Base-by-base conservation (phyloP, 1,284 basidiomycete species). In the Spongispora temasekensis region DNA sequence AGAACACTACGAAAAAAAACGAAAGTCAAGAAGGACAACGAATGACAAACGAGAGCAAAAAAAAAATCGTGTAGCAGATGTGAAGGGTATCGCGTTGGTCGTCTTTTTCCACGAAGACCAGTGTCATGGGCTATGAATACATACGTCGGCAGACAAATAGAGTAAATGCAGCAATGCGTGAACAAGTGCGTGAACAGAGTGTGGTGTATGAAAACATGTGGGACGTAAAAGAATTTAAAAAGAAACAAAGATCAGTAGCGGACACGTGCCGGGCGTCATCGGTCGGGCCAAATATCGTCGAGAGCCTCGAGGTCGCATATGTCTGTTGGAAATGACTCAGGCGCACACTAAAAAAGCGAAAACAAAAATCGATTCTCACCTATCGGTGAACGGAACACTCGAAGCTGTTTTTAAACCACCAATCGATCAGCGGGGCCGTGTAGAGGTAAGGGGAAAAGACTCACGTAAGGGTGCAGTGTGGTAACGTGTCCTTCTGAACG, bases 391-490 rank as follows among this genome's bases (percentile, higher is more conserved):
- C 64, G 68, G 50, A 73, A 73, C 28, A 65, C 60, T 17, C 73
- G 71, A 62, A 73, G 57, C 71, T 53, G 10, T 75, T 46, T 40
- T 13, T 34, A 56, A 53, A 27, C 21, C 31, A 19, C 21, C 46
- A 46, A 31, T 55, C 34, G 53, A 61, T 71, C 56, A 73, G 61
- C 23, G 21, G 40, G 61, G 50, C n/a, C 50, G 50, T 6, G 12
- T 21, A 32, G n/a, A 50, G 48, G 21, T 6, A 23, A 48, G 9
- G 34, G 56, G 25, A 31, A 31, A 23, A 13, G 37, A n/a, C 71
- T 67, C 60, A 73, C 73, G 61, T 73, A 74, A n/a, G 71, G 71
- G 56, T 73, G 69, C 19, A 76, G 54, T 1, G 65, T 48, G 37
- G 62, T 58, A 6, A 40, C 58, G 48, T 71, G 62, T 8, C 75